These are phyloP conservation scores for Gossypium trilobum DNA, from an alignment of 441 rosid genomes.

Conservation along the genomic window DNA sequence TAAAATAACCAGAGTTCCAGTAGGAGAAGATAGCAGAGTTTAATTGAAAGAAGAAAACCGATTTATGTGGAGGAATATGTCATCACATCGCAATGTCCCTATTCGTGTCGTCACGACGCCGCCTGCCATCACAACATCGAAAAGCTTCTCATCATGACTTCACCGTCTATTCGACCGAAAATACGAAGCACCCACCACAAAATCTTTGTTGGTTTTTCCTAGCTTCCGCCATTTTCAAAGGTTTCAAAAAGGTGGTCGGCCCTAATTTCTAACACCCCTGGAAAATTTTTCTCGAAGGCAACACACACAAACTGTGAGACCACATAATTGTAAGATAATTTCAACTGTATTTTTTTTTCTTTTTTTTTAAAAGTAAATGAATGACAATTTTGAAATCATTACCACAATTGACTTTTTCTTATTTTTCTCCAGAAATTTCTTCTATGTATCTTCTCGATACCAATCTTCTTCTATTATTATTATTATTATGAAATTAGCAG, in stretches of 20 bases:
- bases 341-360: not conserved
- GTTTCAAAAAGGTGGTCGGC: not conserved
- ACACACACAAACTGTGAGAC: not conserved
- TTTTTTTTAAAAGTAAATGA: not conserved
- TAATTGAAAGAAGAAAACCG: too few relatives aligned
- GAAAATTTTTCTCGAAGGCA: not conserved
- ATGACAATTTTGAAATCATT: not conserved
- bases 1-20: too few relatives aligned
- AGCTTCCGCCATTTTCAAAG: not conserved
- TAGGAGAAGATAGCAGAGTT: too few relatives aligned
- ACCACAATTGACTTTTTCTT: too few relatives aligned
- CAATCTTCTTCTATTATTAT: not conserved
- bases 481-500: not conserved
- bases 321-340: not conserved
- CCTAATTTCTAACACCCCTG: not conserved
- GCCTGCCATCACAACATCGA: too few relatives aligned
- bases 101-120: too few relatives aligned
- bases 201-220: too few relatives aligned
- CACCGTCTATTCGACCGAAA: too few relatives aligned
- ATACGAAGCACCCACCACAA: too few relatives aligned
- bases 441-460: not conserved
- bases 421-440: not conserved
- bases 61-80: too few relatives aligned
- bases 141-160: too few relatives aligned
- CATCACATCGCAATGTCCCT: too few relatives aligned